These are phyloP conservation scores for Byssochlamys sp. DNA, from an alignment of 2,329 filamentous ascomycete species.

Conservation along the genomic window DNA sequence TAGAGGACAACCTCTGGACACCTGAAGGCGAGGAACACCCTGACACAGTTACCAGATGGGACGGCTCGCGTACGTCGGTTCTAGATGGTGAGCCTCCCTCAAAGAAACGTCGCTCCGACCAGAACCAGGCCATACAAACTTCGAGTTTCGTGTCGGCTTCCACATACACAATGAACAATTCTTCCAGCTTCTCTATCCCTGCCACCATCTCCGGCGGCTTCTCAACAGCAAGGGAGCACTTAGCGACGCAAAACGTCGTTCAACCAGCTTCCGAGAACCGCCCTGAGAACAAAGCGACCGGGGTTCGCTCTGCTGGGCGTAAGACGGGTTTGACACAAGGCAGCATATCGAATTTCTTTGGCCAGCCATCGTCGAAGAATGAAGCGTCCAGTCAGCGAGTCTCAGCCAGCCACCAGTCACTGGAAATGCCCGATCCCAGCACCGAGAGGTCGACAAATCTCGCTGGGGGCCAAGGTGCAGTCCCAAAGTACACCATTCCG, in stretches of 20 bases:
- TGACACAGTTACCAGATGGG: conserved; percentile 29
- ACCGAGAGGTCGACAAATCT: neutral
- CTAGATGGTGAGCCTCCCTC: conserved; percentile 14
- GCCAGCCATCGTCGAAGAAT: conserved; percentile 14
- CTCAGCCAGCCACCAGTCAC: neutral
- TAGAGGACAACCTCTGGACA: conserved; percentile 61
- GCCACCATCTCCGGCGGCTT: conserved; percentile 47
- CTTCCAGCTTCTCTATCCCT: conserved; percentile 25
- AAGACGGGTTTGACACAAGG: conserved; percentile 40
- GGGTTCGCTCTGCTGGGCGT: conserved; percentile 20
- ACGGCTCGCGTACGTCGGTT: conserved; percentile 14
- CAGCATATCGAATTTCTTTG: conserved; percentile 46
- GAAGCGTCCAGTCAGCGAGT: conserved; percentile 9
- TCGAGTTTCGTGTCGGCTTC: conserved; percentile 29
- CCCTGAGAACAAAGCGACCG: conserved; percentile 4
- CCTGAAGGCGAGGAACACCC: conserved; percentile 47
- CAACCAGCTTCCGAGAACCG: conserved; percentile 13
- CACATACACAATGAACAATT: conserved; percentile 53
- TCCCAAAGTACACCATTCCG: conserved; percentile 9
- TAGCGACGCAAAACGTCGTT: conserved; percentile 15
- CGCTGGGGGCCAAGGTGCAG: neutral
- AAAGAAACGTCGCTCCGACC: conserved; percentile 21
- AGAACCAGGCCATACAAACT: conserved; percentile 6
- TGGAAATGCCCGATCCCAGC: neutral
- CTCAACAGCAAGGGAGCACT: conserved; percentile 51